phyloP scores from a whole-genome alignment of 202 grass and related monocot species.

The Dendrocalamus latiflorus region DNA sequence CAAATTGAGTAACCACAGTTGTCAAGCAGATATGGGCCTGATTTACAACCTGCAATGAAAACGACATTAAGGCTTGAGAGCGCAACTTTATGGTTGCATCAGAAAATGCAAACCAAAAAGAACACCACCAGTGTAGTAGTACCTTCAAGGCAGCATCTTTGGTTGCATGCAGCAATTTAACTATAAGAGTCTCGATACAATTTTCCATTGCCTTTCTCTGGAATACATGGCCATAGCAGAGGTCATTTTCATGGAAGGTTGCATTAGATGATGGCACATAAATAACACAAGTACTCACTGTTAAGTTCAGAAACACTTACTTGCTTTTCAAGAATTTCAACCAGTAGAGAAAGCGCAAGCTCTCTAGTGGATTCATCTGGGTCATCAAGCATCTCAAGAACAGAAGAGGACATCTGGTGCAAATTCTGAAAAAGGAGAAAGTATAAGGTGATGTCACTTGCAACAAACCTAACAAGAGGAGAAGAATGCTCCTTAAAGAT shows the following conservation, averaged over 20 bases:
- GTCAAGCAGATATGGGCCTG: constrained; percentile 80
- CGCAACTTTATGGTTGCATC: constrained; percentile 7
- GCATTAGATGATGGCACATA: background rate
- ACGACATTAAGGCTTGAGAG: constrained; percentile 19
- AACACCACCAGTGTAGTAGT: constrained; percentile 11
- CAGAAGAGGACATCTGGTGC: constrained; percentile 59
- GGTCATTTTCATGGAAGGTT: constrained; percentile 37
- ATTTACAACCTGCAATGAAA: constrained; percentile 71
- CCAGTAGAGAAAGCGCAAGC: constrained; percentile 66
- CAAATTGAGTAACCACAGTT: constrained; percentile 60
- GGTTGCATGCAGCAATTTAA: constrained; percentile 70
- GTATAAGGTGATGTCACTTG: background rate
- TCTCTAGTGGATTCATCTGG: constrained; percentile 51
- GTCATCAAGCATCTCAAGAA: constrained; percentile 80
- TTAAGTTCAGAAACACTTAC: constrained; percentile 33
- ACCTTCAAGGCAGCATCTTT: constrained; percentile 84
- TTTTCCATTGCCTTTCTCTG: constrained; percentile 70
- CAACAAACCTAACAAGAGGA: background rate
- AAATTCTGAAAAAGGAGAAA: constrained; percentile 45
- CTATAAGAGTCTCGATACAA: constrained; percentile 60
- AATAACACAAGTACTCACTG: constrained; percentile 11
- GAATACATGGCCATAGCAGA: constrained; percentile 20
- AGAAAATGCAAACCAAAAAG: constrained; percentile 5
- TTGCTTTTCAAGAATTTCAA: constrained; percentile 73
- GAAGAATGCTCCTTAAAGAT: constrained; percentile 7